These are phyloP conservation scores for Amyloporia xantha DNA, from an alignment of 768 basidiomycete genomes.

Conservation along the genomic window DNA sequence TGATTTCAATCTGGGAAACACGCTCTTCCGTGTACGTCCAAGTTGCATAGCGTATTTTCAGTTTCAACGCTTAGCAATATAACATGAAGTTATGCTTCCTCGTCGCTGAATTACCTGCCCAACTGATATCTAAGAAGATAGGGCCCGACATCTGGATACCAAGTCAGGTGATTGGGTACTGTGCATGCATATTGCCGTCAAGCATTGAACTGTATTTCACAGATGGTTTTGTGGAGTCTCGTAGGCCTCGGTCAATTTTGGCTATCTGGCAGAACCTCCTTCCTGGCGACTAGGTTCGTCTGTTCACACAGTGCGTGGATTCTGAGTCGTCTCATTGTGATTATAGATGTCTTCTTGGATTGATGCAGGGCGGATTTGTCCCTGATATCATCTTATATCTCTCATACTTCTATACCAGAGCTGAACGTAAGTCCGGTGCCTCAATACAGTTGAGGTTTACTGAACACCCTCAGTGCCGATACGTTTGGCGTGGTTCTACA, in stretches of 20 bases:
- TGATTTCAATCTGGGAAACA: slow-evolving; percentile 61
- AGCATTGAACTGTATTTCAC: no score
- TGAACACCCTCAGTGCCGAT: slow-evolving; percentile 49
- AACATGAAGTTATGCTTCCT: slow-evolving; percentile 24
- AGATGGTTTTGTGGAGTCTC: slow-evolving; percentile 53
- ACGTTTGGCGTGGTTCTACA: slow-evolving; percentile 67
- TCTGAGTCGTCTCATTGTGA: no score
- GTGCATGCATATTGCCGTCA: not conserved
- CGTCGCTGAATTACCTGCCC: slow-evolving; percentile 56
- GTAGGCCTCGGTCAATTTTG: slow-evolving; percentile 53
- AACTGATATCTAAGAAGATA: slow-evolving; percentile 61
- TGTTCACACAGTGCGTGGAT: no score
- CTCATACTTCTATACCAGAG: slow-evolving; percentile 58
- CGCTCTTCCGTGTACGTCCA: slow-evolving; percentile 40
- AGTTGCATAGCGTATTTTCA: no score
- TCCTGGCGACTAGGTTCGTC: slow-evolving; percentile 44
- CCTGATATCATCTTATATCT: slow-evolving; percentile 63
- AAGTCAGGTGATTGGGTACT: slow-evolving; percentile 33
- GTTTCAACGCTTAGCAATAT: not conserved
- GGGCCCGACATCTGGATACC: slow-evolving; percentile 67
- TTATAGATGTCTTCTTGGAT: slow-evolving; percentile 43
- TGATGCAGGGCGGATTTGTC: slow-evolving; percentile 63
- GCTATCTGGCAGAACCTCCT: slow-evolving; percentile 45
- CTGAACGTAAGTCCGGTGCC: slow-evolving; percentile 44
- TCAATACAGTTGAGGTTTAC: not conserved